These are phyloP conservation scores for Senna tora DNA, from an alignment of 306 rosid species.

Conservation along the genomic window DNA sequence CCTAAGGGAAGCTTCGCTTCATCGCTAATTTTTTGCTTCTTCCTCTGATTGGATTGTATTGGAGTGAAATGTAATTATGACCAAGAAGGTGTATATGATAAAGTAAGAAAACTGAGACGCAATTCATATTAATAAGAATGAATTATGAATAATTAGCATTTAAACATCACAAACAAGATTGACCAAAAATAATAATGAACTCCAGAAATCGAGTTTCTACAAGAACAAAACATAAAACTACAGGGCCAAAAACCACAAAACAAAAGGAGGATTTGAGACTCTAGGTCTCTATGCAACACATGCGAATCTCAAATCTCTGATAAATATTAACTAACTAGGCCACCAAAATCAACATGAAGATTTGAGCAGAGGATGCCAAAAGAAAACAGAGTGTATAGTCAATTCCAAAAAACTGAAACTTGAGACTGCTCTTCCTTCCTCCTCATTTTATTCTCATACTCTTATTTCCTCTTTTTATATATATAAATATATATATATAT, in stretches of 20 bases:
- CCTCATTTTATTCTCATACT: conserved; percentile 43
- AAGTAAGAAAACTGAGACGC: not conserved
- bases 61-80: too few relatives aligned
- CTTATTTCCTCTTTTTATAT: not conserved
- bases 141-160: conserved; percentile 35
- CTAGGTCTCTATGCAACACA: conserved; percentile 24
- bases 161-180: conserved; percentile 14
- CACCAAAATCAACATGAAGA: conserved; percentile 22
- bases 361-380: conserved; percentile 13
- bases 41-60: too few relatives aligned
- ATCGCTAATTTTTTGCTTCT: too few relatives aligned
- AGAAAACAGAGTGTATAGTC: conserved; percentile 10
- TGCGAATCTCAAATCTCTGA: conserved; percentile 50
- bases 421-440: conserved; percentile 1
- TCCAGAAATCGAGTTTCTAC: conserved; percentile 29
- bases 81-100: too few relatives aligned
- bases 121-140: conserved; percentile 1
- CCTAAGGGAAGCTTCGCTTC: too few relatives aligned
- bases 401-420: conserved; percentile 13
- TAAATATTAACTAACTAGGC: conserved; percentile 26
- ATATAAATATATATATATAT: too few relatives aligned
- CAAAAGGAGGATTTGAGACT: conserved; percentile 27
- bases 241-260: not conserved
- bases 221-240: not conserved
- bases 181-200: not conserved